Evolutionary conservation across 1,139 yeast genomes (phyloP), one percentile per base, ranked within the genome.

Genomic region (Yamadazyma triangularis): DNA sequence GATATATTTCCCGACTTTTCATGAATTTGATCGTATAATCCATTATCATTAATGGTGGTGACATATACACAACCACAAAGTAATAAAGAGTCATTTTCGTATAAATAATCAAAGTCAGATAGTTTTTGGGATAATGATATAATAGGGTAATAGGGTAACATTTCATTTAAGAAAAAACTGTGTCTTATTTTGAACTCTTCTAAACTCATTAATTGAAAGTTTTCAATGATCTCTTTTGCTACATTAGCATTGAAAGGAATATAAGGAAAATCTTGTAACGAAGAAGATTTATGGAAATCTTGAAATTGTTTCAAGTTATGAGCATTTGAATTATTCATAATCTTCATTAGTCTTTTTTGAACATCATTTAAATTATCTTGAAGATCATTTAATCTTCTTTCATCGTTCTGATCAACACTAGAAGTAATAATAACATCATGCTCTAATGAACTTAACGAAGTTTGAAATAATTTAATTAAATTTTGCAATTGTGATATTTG

Each of bases 121-220:
- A 54, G 37, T 12, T 51, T 44, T 2, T 45, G 29, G 0, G 77
- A 64, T 16, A 73, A 51, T 10, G 73, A 58, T 3, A 70, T 52
- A 18, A 70, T 59, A 4, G 80, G 79, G 58, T 73, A 70, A 45
- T 56, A 70, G 3, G 65, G 58, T 10, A 69, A 47, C 50, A 73
- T 56, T 8, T 65, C 58, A 8, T 52, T 38, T 9, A 60, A 40
- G 36, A 72, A 74, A 37, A 47, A 53, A 4, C 51, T 42, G 36
- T 53, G 65, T 38, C 73, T 53, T 9, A 39, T 35, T 23, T 49
- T 48, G 4, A 71, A 59, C 29, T 60, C 67, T 6, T 42, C 41
- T 5, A 48, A 29, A 8, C 50, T 30, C 3, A 60, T 36, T 8
- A 50, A 26, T 15, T 44, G 40, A 26, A 47, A 50, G 4, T 35